These are phyloP conservation scores for Pleurostoma richardsiae DNA, from an alignment of 2,329 filamentous ascomycete genomes.

Conservation along the genomic window DNA sequence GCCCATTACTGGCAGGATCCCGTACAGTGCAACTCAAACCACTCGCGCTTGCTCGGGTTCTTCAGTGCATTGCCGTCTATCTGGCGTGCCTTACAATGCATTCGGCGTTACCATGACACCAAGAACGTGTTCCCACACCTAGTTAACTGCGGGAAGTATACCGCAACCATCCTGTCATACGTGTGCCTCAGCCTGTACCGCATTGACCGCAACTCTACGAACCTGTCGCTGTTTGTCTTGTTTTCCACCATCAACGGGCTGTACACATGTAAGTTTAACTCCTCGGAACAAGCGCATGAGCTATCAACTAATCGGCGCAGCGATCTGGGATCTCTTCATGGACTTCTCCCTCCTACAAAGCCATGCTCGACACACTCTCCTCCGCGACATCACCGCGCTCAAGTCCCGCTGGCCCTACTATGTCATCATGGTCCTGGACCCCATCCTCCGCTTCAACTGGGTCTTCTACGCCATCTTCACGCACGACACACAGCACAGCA, in stretches of 20 bases:
- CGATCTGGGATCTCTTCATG: constrained; percentile 92
- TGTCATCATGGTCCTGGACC: constrained; percentile 73
- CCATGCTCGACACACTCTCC: constrained; percentile 58
- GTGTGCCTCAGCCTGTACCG: constrained; percentile 79
- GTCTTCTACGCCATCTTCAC: constrained; percentile 87
- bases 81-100: constrained; percentile 86
- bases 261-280: constrained; percentile 61
- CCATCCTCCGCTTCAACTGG: constrained; percentile 87
- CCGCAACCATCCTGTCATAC: constrained; percentile 75
- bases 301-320: constrained; percentile 24
- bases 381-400: constrained; percentile 76
- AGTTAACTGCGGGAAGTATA: constrained; percentile 88
- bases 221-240: constrained; percentile 69
- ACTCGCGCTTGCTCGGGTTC: constrained; percentile 82
- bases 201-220: constrained; percentile 52
- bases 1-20: constrained; percentile 71
- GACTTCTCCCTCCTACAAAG: constrained; percentile 90
- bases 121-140: constrained; percentile 86
- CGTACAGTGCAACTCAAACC: constrained; percentile 73
- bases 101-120: constrained; percentile 85
- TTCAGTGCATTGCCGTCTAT: constrained; percentile 78
- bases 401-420: constrained; percentile 84
- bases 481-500: constrained; percentile 75
- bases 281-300: neutral
- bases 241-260: constrained; percentile 78